These are phyloP conservation scores for Recurvomyces mirabilis DNA, from an alignment of 495 filamentous ascomycete species.

Conservation along the genomic window DNA sequence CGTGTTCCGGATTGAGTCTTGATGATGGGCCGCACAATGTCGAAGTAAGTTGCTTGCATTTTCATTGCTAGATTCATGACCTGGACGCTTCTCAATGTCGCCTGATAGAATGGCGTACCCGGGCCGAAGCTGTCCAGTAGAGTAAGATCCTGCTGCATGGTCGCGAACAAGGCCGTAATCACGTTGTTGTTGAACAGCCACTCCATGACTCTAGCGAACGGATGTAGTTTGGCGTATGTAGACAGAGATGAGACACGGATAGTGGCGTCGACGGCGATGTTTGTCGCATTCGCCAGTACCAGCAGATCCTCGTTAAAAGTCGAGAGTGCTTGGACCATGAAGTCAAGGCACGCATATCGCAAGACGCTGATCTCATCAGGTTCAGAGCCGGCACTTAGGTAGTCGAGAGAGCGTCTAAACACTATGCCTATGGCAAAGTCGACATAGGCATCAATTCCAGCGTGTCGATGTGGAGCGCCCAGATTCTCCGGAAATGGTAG, in stretches of 20 bases:
- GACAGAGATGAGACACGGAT: conserved; percentile 59
- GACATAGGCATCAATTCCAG: conserved; percentile 82
- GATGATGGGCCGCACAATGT: conserved; percentile 69
- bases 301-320: conserved; percentile 91
- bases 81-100: conserved; percentile 62
- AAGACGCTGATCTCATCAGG: conserved; percentile 54
- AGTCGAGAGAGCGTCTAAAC: conserved; percentile 44
- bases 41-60: conserved; percentile 81
- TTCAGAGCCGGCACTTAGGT: conserved; percentile 42
- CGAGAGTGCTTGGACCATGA: conserved; percentile 59
- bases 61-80: conserved; percentile 70
- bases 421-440: conserved; percentile 76
- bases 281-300: conserved; percentile 63
- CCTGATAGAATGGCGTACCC: conserved; percentile 64
- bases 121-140: conserved; percentile 54
- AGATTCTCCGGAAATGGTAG: conserved; percentile 80
- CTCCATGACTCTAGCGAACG: conserved; percentile 86
- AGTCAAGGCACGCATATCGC: conserved; percentile 65
- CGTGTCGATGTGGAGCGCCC: conserved; percentile 61
- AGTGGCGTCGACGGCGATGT: conserved; percentile 56
- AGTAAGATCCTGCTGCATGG: conserved; percentile 57
- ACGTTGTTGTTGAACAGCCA: conserved; percentile 95
- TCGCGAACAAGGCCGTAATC: conserved; percentile 61
- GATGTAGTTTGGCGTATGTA: conserved; percentile 73
- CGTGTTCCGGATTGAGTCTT: conserved; percentile 41